These are phyloP conservation scores for Neoboletus magnificus DNA, from an alignment of 768 basidiomycete species.

Conservation along the genomic window DNA sequence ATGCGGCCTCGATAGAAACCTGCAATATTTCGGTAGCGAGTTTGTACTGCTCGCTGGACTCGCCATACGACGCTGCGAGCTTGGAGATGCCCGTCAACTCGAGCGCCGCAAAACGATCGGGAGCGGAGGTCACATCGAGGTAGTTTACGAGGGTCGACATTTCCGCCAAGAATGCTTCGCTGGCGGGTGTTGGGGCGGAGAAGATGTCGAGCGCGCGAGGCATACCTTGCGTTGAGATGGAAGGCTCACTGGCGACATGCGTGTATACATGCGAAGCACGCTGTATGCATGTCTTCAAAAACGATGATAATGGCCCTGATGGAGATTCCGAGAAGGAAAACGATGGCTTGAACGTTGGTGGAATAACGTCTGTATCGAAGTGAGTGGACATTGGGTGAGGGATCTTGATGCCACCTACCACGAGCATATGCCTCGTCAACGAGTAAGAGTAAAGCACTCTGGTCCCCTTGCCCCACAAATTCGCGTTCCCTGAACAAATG, in stretches of 20 bases:
- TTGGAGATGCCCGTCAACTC: constrained; percentile 51
- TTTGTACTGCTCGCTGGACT: constrained; percentile 52
- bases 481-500: constrained; percentile 33
- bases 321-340: constrained; percentile 39
- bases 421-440: constrained; percentile 52
- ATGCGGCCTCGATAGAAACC: constrained; percentile 43
- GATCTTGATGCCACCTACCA: constrained; percentile 39
- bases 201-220: constrained; percentile 41
- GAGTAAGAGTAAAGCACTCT: constrained; percentile 51
- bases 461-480: constrained; percentile 57
- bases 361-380: constrained; percentile 49
- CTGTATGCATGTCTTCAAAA: constrained; percentile 55
- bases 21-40: constrained; percentile 45
- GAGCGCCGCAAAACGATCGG: constrained; percentile 60
- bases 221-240: constrained; percentile 28
- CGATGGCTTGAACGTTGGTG: constrained; percentile 45
- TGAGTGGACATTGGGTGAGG: neutral
- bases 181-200: constrained; percentile 37
- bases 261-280: constrained; percentile 58
- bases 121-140: constrained; percentile 31
- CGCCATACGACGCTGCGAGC: constrained; percentile 46
- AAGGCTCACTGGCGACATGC: constrained; percentile 45
- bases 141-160: constrained; percentile 51
- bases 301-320: constrained; percentile 40
- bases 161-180: constrained; percentile 40